phyloP scores from a whole-genome alignment of 139 green algal species.

The Chlorella sp. region DNA sequence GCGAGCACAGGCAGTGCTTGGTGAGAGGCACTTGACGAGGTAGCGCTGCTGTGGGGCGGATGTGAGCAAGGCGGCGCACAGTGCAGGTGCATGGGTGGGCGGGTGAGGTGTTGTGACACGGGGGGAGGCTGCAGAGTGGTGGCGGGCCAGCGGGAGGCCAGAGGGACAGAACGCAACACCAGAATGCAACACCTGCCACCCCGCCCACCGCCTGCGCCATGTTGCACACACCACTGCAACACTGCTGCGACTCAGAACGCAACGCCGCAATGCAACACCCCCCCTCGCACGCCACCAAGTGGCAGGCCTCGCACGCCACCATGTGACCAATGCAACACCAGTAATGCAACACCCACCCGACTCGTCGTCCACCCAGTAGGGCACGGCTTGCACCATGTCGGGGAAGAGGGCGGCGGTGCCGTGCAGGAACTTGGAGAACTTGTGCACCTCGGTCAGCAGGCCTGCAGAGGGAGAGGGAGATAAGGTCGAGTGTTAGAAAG shows the following conservation, averaged over 20 bases:
- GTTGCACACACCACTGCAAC: too few relatives aligned
- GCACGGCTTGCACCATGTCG: constrained; percentile 87
- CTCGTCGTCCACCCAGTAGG: constrained; percentile 97
- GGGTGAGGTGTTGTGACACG: background rate
- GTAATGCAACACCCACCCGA: constrained; percentile 63
- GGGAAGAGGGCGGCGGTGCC: constrained; percentile 85
- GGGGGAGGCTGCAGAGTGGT: background rate
- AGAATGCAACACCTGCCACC: constrained; percentile 66
- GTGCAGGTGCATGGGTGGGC: background rate
- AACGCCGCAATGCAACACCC: too few relatives aligned
- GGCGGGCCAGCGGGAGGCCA: background rate
- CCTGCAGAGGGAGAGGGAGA: background rate
- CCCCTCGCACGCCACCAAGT: too few relatives aligned
- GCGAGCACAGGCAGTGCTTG: too few relatives aligned
- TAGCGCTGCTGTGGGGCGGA: too few relatives aligned
- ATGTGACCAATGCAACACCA: too few relatives aligned
- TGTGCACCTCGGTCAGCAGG: constrained; percentile 77
- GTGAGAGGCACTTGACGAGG: too few relatives aligned
- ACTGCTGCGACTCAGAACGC: too few relatives aligned
- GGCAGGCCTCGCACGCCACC: too few relatives aligned
- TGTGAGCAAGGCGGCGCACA: too few relatives aligned
- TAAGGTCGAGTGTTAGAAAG: background rate
- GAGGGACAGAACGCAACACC: constrained; percentile 34
- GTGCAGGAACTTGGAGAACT: constrained; percentile 97
- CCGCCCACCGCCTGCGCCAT: too few relatives aligned